phyloP scores from a whole-genome alignment of 2,329 filamentous ascomycete species.

The Periconia macrospinosa region DNA sequence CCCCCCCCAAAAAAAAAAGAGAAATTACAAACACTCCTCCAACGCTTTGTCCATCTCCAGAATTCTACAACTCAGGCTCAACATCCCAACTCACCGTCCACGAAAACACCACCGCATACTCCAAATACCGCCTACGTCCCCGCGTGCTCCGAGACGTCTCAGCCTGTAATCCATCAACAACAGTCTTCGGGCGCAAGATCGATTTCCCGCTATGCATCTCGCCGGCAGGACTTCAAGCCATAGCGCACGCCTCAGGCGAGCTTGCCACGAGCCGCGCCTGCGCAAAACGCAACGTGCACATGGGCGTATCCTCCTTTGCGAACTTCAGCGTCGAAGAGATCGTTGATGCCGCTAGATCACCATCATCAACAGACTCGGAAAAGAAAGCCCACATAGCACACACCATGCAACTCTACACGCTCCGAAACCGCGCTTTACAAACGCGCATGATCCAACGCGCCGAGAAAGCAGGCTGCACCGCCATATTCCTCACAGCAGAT shows the following conservation, averaged over 20 bases:
- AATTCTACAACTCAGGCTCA: constrained; percentile 57
- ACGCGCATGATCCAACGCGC: constrained; percentile 24
- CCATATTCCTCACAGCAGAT: constrained; percentile 28
- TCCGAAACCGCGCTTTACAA: constrained; percentile 27
- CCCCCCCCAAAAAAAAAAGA: neutral
- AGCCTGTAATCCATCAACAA: constrained; percentile 10
- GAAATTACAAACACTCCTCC: neutral
- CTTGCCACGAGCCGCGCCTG: constrained; percentile 62
- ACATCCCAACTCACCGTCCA: constrained; percentile 54
- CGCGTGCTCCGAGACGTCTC: constrained; percentile 34
- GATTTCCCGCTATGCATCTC: constrained; percentile 41
- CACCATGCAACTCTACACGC: constrained; percentile 40
- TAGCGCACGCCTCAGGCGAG: constrained; percentile 67
- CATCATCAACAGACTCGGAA: constrained; percentile 13
- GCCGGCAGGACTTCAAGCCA: constrained; percentile 66
- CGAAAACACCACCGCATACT: constrained; percentile 33
- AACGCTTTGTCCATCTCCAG: neutral
- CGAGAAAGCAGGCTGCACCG: constrained; percentile 28
- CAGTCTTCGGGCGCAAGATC: constrained; percentile 35
- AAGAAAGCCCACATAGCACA: constrained; percentile 7
- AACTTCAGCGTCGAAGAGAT: constrained; percentile 65
- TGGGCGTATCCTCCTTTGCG: constrained; percentile 65
- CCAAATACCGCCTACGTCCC: constrained; percentile 31
- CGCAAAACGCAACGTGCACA: constrained; percentile 61
- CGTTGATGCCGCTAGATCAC: constrained; percentile 29